Conservation (phyloP, 805 yeast genomes). For the Hanseniaspora guilliermondii region DNA sequence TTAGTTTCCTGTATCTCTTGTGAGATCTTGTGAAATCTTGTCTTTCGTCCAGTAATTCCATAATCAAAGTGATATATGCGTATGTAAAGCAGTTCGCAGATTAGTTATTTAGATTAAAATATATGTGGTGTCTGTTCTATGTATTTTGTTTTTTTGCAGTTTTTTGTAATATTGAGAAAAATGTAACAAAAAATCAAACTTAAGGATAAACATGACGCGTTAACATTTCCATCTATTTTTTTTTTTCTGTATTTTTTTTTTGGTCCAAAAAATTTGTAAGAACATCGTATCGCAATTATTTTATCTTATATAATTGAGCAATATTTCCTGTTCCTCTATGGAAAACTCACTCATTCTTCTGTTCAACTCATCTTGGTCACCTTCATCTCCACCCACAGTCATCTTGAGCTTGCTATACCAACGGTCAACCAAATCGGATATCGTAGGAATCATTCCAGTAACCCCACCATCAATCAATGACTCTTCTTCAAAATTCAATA, state of each 20-base stretch:
- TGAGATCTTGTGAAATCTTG: not conserved
- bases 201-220: not conserved
- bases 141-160: not conserved
- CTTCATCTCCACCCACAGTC: not conserved
- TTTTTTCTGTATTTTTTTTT: not conserved
- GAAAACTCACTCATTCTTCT: not conserved
- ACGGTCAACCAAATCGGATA: slow-evolving; percentile 33
- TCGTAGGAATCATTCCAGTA: slow-evolving; percentile 54
- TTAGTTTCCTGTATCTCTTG: slow-evolving; percentile 1
- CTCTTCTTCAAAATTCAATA: slow-evolving; percentile 29
- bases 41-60: not conserved
- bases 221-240: not conserved
- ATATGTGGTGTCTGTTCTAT: too few relatives aligned
- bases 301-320: not conserved
- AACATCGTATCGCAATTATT: not conserved
- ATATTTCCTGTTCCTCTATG: not conserved
- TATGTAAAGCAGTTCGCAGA: too few relatives aligned
- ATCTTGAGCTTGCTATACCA: slow-evolving; percentile 9
- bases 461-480: slow-evolving; percentile 47
- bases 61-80: too few relatives aligned
- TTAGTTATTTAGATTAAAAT: too few relatives aligned
- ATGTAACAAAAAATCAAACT: not conserved
- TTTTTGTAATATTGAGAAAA: not conserved
- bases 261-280: not conserved
- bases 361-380: slow-evolving; percentile 32